Base-by-base conservation (phyloP, 345 rosid genomes). In the Ceriops decandra region DNA sequence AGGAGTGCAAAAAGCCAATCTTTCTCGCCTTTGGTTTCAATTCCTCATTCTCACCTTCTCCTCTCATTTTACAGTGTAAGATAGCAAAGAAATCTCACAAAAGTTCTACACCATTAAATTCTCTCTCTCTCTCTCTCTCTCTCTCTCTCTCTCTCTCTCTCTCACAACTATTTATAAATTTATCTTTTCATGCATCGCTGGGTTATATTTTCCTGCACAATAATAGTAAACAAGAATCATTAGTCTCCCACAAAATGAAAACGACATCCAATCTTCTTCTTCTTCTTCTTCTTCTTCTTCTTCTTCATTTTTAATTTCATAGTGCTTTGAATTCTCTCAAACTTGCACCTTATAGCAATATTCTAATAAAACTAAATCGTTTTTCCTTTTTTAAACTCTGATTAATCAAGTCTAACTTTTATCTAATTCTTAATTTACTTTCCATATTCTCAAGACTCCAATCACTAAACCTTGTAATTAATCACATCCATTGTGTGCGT, bases 201-300 rank as follows among this genome's bases (percentile, higher is more conserved):
- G 15, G 11, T 11, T 11, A 38, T 38, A 9, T 38, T 38, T 38
- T 38, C 47, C 47, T 11, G 16, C 4, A 38, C 47, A 38, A 38
- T 10, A 36, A 10, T 36, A 7, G 3, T 8, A 36, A 36, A 36
- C 3, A 1, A 10, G 7, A 38, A 38, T 38, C 13, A 2, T 38
- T 33, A 31, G 20, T 31, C 42, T 75, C 74, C 77, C 69, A 36
- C 72, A 52, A 60, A 62, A 16, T 62, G 85, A 84, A 60, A 80
- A 74, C 59, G 84, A 78, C 85, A 66, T 31, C 66, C 71, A 77
- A 57, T 71, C 68, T 64, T 71, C 46, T 30, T 51, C 9, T 59
- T 38, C 54, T 63, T 26, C 32, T 31, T 31, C 6, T n/a, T 71
- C 68, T 64, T 71, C 46, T 30, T 51, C 9, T 59, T 38, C 54